Evolutionary conservation across 1,139 yeast species (phyloP), one percentile per base, ranked within the genome.

Genomic region (Kodamaea derodonti): DNA sequence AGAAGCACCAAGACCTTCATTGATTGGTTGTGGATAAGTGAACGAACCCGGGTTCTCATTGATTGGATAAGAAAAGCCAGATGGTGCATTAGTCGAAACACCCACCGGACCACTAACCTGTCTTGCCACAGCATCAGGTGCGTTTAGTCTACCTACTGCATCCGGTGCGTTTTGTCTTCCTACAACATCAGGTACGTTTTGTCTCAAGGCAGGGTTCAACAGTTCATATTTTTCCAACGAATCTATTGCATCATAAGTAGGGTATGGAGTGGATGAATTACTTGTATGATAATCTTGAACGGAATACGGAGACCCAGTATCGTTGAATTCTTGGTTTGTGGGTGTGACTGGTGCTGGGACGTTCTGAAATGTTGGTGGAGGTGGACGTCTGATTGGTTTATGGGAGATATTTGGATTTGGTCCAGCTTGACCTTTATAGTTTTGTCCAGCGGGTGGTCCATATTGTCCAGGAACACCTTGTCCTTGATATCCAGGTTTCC

Each of bases 241-340:
- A 6, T 18, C 22, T 9, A 6, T 9, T 7, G 9, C 6, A 9
- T 18, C 9, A 9, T 18, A 9, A 9, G 22, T 18, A 7, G 22
- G 22, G 9, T 18, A 18, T 9, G 22, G 22, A 14, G 26, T 16
- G 16, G 24, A 23, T 26, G 37, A 16, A 14, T 18, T 23, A 18
- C 24, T 35, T n/a, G 32, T 23, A 12, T 35, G 37, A 32, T 36
- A 39, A 35, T 37, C 41, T 30, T 40, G 46, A 26, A 40, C 29
- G 15, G 46, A 38, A 31, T 40, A 42, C 10, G 46, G 43, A 4
- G 43, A 39, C 10, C 32, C 37, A 14, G 33, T 26, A n/a, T 27
- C 38, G 8, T 29, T 9, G 16, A 36, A 36, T 42, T 31, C 37
- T 37, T 36, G 44, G 31, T 29, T 35, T 5, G 37, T 35, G n/a